Conservation (phyloP, 345 rosid genomes). For the Salix caprea region DNA sequence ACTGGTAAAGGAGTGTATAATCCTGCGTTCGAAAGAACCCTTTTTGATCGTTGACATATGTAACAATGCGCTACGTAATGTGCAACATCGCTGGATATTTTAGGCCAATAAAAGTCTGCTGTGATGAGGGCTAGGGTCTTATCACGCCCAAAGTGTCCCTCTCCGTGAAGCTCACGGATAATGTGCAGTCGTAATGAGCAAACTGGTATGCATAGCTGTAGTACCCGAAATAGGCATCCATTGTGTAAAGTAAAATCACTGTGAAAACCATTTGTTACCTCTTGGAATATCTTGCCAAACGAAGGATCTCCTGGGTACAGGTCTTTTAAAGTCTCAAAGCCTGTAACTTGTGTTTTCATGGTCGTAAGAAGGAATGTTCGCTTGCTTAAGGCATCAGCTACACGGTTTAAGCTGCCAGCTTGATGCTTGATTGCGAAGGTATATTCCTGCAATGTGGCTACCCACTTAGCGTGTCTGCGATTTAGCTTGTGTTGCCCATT, state of each 20-base stretch:
- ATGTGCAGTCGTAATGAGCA: background rate
- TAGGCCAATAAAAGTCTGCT: background rate
- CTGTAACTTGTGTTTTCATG: rapidly evolving
- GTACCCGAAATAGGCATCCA: background rate
- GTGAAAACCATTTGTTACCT: no score
- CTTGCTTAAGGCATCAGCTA: background rate
- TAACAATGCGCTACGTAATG: background rate
- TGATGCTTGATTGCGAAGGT: background rate
- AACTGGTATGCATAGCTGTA: background rate
- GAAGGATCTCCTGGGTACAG: no score
- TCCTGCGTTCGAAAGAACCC: background rate
- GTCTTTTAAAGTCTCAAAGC: no score
- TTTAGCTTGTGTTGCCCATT: background rate
- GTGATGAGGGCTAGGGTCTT: background rate
- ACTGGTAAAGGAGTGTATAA: background rate
- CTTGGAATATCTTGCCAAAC: no score
- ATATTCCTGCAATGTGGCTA: background rate
- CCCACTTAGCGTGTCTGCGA: background rate
- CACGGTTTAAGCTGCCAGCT: background rate
- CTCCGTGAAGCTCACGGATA: background rate
- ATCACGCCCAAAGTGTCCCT: background rate
- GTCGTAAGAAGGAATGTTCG: no score
- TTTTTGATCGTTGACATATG: background rate
- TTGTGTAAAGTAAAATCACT: background rate
- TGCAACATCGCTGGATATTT: background rate